Evolutionary conservation across 2,329 filamentous ascomycete genomes (phyloP).

Genomic region (Stylonectria norvegica): DNA sequence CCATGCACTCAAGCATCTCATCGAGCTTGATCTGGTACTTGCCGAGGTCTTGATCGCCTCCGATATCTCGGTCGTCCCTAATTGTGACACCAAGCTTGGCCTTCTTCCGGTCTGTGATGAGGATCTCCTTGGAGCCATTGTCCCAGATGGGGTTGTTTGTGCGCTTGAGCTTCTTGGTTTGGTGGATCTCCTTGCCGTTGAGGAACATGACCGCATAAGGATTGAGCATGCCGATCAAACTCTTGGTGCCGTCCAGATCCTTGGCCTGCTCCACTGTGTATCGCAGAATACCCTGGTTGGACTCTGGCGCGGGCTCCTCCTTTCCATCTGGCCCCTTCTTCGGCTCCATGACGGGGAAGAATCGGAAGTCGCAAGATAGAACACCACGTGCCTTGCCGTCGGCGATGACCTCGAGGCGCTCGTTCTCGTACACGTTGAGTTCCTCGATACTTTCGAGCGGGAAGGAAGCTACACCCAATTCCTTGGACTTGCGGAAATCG

Average conservation of each 20-base stretch:
- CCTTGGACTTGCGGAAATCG: conserved; percentile 93
- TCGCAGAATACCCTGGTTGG: conserved; percentile 88
- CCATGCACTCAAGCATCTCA: conserved; percentile 86
- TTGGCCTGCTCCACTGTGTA: conserved; percentile 96
- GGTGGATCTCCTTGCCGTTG: conserved; percentile 87
- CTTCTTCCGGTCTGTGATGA: conserved; percentile 89
- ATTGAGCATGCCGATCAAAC: conserved; percentile 83
- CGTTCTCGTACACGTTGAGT: conserved; percentile 74
- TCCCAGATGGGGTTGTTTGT: conserved; percentile 98
- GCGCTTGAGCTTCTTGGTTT: conserved; percentile 88
- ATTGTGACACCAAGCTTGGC: conserved; percentile 88
- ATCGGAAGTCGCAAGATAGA: conserved; percentile 78
- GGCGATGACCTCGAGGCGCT: conserved; percentile 77
- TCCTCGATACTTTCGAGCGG: conserved; percentile 77
- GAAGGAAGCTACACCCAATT: conserved; percentile 84
- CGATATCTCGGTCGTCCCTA: conserved; percentile 90
- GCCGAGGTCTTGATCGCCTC: conserved; percentile 78
- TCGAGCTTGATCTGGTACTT: conserved; percentile 94
- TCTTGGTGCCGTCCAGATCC: conserved; percentile 89
- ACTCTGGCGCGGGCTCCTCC: conserved; percentile 75
- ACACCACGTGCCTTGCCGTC: conserved; percentile 82
- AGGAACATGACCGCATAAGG: conserved; percentile 86
- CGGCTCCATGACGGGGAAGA: conserved; percentile 87
- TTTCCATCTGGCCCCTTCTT: conserved; percentile 72
- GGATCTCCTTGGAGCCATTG: conserved; percentile 85